phyloP scores from a whole-genome alignment of 2,329 filamentous ascomycete species.

The Penicillium oxalicum region DNA sequence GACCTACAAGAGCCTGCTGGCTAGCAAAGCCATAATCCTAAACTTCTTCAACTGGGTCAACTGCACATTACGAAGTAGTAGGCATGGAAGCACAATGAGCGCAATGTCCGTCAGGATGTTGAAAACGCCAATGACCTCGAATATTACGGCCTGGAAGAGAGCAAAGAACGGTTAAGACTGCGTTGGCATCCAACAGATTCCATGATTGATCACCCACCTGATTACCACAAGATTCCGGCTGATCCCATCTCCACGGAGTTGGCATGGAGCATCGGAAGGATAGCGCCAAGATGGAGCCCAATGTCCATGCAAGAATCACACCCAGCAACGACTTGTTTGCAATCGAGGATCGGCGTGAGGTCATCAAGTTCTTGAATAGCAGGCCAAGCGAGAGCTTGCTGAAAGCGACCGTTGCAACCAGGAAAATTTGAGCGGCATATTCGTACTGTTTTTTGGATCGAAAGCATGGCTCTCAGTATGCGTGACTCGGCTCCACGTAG shows the following conservation, averaged over 20 bases:
- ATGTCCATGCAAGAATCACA: conserved; percentile 14
- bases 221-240: conserved; percentile 10
- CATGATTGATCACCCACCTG: conserved; percentile 8
- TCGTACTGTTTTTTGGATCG: conserved; percentile 8
- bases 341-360: conserved; percentile 6
- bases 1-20: conserved; percentile 14
- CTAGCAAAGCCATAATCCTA: conserved; percentile 15
- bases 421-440: conserved; percentile 18
- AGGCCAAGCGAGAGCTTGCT: conserved; percentile 18
- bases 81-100: conserved; percentile 14
- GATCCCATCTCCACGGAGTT: conserved; percentile 15
- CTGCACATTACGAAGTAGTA: conserved; percentile 15
- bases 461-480: no score
- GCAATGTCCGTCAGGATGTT: conserved; percentile 15
- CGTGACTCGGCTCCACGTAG: no score
- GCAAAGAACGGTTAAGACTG: not conserved
- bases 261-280: conserved; percentile 16
- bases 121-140: conserved; percentile 11
- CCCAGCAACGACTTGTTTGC: conserved; percentile 13
- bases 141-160: conserved; percentile 7
- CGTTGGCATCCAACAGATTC: not conserved
- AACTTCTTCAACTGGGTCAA: conserved; percentile 13
- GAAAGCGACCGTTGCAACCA: conserved; percentile 13
- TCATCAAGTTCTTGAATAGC: conserved; percentile 17
- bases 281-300: conserved; percentile 16